Percentiles rank a stretch among this genome's conserved stretches.
Evolutionary conservation across 345 rosid species (phyloP).

Genomic region (Aegle marmelos): DNA sequence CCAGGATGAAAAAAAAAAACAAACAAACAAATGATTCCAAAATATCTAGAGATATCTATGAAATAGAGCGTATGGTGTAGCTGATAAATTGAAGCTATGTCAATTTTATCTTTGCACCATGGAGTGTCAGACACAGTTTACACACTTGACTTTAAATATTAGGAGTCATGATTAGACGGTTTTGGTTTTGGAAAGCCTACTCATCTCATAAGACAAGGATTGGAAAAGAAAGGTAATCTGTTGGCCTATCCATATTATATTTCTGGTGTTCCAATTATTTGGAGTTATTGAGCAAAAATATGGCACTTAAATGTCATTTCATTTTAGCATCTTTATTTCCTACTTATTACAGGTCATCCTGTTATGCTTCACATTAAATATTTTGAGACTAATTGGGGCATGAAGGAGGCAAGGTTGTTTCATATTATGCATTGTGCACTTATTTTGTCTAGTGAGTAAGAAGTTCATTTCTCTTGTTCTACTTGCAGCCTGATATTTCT

Average conservation of each 20-base stretch:
- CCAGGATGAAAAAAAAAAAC: not conserved
- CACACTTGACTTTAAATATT: not conserved
- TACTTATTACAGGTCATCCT: not conserved
- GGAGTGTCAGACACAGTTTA: not conserved
- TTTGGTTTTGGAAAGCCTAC: not conserved
- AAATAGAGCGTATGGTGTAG: not conserved
- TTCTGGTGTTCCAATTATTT: not conserved
- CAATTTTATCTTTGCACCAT: not conserved
- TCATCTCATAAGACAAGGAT: not conserved
- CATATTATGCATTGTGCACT: not conserved
- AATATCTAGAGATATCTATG: not conserved
- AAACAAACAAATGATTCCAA: not conserved
- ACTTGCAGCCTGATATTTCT: constrained; percentile 47
- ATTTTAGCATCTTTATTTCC: not conserved
- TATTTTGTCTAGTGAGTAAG: not conserved
- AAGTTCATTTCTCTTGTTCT: constrained; percentile 9
- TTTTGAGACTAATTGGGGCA: not conserved
- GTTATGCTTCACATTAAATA: not conserved
- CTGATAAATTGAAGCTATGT: not conserved
- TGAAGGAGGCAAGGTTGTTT: not conserved
- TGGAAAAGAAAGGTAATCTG: not conserved
- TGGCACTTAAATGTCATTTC: not conserved
- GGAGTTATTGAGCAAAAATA: not conserved
- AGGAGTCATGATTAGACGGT: not conserved
- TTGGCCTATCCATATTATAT: not conserved